Percentiles rank a stretch among this genome's conserved stretches.
Conservation (phyloP, 2,329 filamentous ascomycete genomes). For the Ophiostoma himal-ulmi region DNA sequence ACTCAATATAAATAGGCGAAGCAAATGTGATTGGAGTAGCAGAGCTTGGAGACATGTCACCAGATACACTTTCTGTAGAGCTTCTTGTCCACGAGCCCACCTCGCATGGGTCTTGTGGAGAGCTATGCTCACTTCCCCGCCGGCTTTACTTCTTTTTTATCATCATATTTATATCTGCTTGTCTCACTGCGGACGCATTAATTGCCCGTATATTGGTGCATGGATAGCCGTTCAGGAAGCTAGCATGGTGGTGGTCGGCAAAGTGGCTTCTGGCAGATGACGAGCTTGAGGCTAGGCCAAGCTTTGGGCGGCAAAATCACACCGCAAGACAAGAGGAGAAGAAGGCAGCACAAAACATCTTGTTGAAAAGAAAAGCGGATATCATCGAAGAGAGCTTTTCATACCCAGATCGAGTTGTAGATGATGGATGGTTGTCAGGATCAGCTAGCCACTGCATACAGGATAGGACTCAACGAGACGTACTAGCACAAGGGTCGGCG, state of each 20-base stretch:
- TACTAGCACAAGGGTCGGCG: not conserved
- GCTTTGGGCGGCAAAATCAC: not conserved
- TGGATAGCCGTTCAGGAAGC: not conserved
- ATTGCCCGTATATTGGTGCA: not conserved
- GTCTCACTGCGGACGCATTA: not conserved
- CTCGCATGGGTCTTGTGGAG: not conserved
- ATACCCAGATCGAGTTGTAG: not conserved
- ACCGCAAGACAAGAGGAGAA: not conserved
- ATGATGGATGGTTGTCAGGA: not conserved
- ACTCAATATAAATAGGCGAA: not conserved
- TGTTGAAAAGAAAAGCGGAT: too few species aligned
- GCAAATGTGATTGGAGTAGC: not conserved
- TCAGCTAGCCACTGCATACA: not conserved
- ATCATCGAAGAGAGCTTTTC: not conserved
- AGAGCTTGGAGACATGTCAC: conserved; percentile 7
- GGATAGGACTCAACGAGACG: not conserved
- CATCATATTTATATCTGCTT: not conserved
- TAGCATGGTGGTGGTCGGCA: not conserved
- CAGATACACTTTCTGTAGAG: not conserved
- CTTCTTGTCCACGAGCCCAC: not conserved
- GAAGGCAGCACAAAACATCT: too few species aligned
- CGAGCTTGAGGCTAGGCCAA: not conserved
- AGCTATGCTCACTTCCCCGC: conserved; percentile 5
- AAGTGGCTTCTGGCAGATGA: not conserved
- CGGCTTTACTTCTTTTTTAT: not conserved